Conservation (phyloP, 306 rosid genomes). For the Casuarina equisetifolia region DNA sequence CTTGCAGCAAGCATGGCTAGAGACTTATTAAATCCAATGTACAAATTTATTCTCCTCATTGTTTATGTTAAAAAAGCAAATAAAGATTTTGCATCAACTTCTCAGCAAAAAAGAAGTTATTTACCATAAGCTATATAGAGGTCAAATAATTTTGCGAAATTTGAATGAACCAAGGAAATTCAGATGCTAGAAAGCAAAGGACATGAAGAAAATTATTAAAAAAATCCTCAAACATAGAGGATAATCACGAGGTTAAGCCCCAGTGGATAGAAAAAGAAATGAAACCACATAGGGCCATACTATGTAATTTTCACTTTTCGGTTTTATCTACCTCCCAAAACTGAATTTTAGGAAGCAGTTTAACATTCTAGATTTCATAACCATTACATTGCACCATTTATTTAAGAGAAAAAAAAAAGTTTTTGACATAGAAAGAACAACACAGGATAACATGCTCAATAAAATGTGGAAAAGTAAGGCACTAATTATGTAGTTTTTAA, state of each 20-base stretch:
- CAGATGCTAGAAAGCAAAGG: neutral
- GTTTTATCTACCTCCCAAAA: neutral
- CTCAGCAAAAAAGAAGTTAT: neutral
- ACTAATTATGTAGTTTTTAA: neutral
- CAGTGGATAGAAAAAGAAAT: neutral
- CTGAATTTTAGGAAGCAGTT: neutral
- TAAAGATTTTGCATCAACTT: neutral
- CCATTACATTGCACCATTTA: neutral
- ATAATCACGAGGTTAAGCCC: neutral
- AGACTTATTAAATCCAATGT: neutral
- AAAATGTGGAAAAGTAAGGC: neutral
- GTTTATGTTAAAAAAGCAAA: neutral
- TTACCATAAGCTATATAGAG: neutral
- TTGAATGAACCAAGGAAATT: neutral
- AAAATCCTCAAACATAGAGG: neutral
- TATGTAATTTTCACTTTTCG: neutral
- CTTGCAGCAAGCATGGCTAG: slow-evolving; percentile 6
- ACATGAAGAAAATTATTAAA: neutral
- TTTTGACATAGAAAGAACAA: neutral
- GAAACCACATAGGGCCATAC: neutral
- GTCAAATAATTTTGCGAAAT: neutral
- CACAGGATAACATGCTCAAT: neutral
- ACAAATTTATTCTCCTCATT: neutral
- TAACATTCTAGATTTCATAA: neutral
- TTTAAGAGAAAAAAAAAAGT: neutral